Conservation (phyloP, 257 asterid species). For the Leonotis leonurus region DNA sequence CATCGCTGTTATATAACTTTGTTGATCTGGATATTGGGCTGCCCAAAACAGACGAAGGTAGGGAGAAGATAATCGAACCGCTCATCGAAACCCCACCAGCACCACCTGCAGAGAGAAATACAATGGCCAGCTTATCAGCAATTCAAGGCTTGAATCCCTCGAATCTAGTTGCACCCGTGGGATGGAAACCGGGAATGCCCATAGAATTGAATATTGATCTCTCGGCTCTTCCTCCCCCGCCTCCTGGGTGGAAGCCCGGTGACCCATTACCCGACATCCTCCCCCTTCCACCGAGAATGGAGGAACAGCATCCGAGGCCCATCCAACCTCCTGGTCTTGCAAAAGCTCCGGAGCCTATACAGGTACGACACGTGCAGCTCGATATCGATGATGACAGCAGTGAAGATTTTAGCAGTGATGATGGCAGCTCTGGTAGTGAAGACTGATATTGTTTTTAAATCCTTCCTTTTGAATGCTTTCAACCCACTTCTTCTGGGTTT, state of each 20-base stretch:
- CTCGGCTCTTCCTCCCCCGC: slow-evolving; percentile 75
- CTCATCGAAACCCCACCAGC: slow-evolving; percentile 37
- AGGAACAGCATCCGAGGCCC: slow-evolving; percentile 47
- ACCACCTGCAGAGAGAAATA: slow-evolving; percentile 27
- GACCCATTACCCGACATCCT: slow-evolving; percentile 79
- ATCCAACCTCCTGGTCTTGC: slow-evolving; percentile 39
- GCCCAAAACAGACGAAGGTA: slow-evolving; percentile 57
- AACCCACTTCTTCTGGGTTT: too few relatives aligned
- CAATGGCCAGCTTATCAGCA: slow-evolving; percentile 31
- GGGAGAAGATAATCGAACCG: slow-evolving; percentile 53
- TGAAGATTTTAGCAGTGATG: slow-evolving; percentile 59
- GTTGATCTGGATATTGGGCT: slow-evolving; percentile 75
- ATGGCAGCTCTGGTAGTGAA: slow-evolving; percentile 66
- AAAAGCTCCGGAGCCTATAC: slow-evolving; percentile 67
- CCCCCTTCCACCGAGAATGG: slow-evolving; percentile 48
- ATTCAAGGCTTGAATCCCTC: slow-evolving; percentile 53
- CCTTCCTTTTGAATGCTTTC: not conserved
- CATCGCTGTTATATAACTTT: slow-evolving; percentile 57
- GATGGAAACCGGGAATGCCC: slow-evolving; percentile 97
- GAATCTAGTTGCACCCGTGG: slow-evolving; percentile 64
- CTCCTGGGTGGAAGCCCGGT: slow-evolving; percentile 96
- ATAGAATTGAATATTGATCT: slow-evolving; percentile 74
- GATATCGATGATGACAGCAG: slow-evolving; percentile 80
- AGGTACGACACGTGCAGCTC: slow-evolving; percentile 88
- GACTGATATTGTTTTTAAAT: slow-evolving; percentile 35